Evolutionary conservation across 108 stramenopile species (phyloP), one percentile per base, ranked within the genome.

Genomic region (Chaetoceros muelleri): DNA sequence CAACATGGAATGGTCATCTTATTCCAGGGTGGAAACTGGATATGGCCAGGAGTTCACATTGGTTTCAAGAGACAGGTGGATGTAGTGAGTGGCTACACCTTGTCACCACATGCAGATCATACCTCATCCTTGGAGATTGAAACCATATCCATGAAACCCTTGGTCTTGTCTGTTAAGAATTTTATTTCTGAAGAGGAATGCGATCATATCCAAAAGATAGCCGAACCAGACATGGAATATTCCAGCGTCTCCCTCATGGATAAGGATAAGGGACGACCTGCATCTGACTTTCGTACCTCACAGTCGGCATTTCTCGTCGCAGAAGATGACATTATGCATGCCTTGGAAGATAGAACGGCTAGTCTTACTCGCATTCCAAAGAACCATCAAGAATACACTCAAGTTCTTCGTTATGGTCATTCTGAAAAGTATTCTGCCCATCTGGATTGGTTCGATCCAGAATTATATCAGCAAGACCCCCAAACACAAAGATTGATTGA

Each of bases 281-380:
- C 86, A 24, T 75, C 81, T 20, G 83, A 94, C 49, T 94, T 85
- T 80, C 81, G 93, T 51, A 94, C 93, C 5, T 85, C 82, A 29
- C 77, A 84, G 56, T 72, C 81, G 0, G 65, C 85, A 18, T 93
- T 93, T 60, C 54, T 93, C 30, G 44, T 52, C 3, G 54, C 78
- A 17, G 31, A 44, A 8, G 46, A 53, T 7, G 64, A 83, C 18
- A 51, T 67, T n/a, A 56, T 88, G 22, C 55, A 54, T 16, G 64
- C 48, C 0, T 71, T 93, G 52, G 88, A 93, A 20, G n/a, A 73
- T 28, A 60, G 85, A 17, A 83, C 85, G 1, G 71, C 83, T 18
- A 71, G 75, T 51, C 55, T 88, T 28, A 77, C 82, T 0, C 67
- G 84, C 17, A 54, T 82, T 16, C 82, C 84, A 1, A 61, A 61